These are phyloP conservation scores for Cymbopogon citratus DNA, from an alignment of 176 grass and related monocot species.

Conservation along the genomic window DNA sequence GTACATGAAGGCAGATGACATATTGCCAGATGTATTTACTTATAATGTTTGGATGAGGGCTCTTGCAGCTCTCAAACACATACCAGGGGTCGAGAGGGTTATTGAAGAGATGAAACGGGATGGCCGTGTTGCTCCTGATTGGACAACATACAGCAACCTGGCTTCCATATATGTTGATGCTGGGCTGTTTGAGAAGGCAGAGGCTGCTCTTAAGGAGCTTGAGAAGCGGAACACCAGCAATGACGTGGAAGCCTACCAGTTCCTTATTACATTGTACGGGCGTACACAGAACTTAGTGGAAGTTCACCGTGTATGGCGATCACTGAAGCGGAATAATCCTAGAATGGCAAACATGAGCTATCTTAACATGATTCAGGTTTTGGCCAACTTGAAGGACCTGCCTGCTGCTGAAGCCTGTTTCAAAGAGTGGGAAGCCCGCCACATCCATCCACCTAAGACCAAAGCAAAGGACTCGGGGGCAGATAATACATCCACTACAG, in stretches of 20 bases:
- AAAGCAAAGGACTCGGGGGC: neutral
- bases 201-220: constrained; percentile 76
- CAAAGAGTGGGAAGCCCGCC: constrained; percentile 72
- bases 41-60: constrained; percentile 97
- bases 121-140: constrained; percentile 84
- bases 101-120: constrained; percentile 95
- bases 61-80: constrained; percentile 57
- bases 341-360: constrained; percentile 89
- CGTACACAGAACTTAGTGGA: constrained; percentile 75
- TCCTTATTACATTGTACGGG: constrained; percentile 86
- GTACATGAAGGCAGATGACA: constrained; percentile 78
- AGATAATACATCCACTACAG: constrained; percentile 5
- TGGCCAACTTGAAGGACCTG: constrained; percentile 81
- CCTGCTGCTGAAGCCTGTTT: constrained; percentile 80
- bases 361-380: constrained; percentile 94
- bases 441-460: constrained; percentile 36
- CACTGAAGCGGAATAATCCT: constrained; percentile 51
- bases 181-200: constrained; percentile 76
- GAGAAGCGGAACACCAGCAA: constrained; percentile 65
- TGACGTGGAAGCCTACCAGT: constrained; percentile 81
- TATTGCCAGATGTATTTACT: constrained; percentile 74
- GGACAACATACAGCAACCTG: constrained; percentile 96
- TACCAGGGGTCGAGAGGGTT: constrained; percentile 77
- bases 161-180: constrained; percentile 85
- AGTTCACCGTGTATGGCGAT: constrained; percentile 83